A percentile compares a stretch with the other conserved stretches of the same genome.
phyloP scores from a whole-genome alignment of 441 rosid species.

The Croton setiger region DNA sequence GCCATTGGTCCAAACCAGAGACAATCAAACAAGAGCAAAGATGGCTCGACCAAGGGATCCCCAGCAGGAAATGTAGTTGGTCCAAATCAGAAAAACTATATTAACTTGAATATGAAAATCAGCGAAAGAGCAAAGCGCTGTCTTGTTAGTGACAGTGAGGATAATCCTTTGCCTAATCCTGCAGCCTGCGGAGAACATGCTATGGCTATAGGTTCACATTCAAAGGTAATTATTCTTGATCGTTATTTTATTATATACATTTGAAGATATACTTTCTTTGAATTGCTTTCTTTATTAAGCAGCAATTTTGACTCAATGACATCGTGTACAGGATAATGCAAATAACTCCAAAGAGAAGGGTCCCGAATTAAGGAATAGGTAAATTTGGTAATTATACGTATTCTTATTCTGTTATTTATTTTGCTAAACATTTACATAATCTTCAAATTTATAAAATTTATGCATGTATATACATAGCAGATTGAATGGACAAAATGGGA shows the following conservation, averaged over 20 bases:
- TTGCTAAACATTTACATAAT: neutral
- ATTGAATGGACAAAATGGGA: neutral
- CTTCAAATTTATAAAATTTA: neutral
- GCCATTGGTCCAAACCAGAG: too few relatives aligned
- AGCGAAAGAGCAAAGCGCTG: neutral
- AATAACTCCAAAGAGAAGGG: neutral
- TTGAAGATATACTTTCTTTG: neutral
- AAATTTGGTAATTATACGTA: neutral
- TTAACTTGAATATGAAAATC: neutral
- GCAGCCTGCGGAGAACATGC: too few relatives aligned
- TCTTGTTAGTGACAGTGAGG: neutral
- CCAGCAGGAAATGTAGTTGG: neutral
- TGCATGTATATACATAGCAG: constrained; percentile 10
- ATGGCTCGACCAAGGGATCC: neutral
- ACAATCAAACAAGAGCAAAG: neutral
- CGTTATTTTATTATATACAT: neutral
- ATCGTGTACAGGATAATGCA: neutral
- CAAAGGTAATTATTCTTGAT: neutral
- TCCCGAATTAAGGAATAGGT: neutral
- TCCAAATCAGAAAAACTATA: neutral
- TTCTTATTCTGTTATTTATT: neutral
- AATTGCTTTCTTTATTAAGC: neutral
- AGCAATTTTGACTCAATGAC: too few relatives aligned
- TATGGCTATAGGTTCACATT: neutral
- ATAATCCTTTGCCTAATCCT: neutral